Conservation (phyloP, 345 rosid genomes). For the Erucastrum elatum region DNA sequence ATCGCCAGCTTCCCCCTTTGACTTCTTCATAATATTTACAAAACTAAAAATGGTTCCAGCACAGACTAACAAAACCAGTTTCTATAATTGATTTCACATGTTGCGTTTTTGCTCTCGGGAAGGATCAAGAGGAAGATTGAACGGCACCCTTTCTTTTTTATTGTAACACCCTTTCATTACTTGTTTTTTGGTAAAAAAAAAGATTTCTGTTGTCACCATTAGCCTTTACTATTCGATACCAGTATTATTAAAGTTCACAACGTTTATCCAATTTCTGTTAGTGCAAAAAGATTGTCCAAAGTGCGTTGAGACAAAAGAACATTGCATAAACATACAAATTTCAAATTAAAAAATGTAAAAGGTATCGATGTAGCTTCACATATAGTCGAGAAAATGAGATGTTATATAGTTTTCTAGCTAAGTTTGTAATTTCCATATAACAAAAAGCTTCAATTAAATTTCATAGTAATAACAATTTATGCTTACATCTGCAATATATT, state of each 20-base stretch:
- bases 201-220: background rate
- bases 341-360: background rate
- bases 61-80: background rate
- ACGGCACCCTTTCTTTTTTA: background rate
- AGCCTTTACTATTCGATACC: background rate
- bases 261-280: background rate
- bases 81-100: background rate
- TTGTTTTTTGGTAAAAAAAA: background rate
- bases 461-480: background rate
- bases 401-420: background rate
- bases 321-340: background rate
- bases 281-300: background rate
- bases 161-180: background rate
- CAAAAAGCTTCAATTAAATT: background rate
- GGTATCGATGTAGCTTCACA: background rate
- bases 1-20: slow-evolving; percentile 26
- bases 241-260: background rate
- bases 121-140: slow-evolving; percentile 16
- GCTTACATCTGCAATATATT: background rate
- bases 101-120: slow-evolving; percentile 2
- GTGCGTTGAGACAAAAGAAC: background rate
- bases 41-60: background rate
- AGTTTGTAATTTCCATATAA: background rate
- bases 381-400: background rate
- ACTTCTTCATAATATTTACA: background rate